A percentile compares a stretch with the other conserved stretches of the same genome.
phyloP scores from a whole-genome alignment of 495 filamentous ascomycete genomes.

The Penicillium roqueforti region DNA sequence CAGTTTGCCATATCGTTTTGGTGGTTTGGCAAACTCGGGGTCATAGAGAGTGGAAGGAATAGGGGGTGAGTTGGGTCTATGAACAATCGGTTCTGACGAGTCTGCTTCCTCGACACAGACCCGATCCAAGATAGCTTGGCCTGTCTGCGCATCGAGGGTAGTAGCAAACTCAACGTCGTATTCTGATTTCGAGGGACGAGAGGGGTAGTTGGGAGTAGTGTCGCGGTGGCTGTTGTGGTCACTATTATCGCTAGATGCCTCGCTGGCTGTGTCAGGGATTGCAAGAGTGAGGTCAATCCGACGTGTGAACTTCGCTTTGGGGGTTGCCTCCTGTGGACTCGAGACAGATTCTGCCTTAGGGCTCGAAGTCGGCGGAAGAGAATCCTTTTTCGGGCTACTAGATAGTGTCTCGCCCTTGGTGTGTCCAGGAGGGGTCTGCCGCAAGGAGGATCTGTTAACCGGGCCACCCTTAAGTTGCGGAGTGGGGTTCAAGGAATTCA shows the following conservation, averaged over 20 bases:
- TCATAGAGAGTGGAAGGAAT: slow-evolving; percentile 2
- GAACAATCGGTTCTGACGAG: slow-evolving; percentile 22
- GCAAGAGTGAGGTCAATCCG: slow-evolving; percentile 37
- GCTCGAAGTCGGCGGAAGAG: slow-evolving; percentile 11
- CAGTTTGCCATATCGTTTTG: slow-evolving; percentile 42
- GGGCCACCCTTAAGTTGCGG: slow-evolving; percentile 28
- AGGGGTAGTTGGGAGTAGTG: neutral
- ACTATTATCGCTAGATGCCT: slow-evolving; percentile 31
- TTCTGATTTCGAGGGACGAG: neutral
- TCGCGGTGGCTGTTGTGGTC: slow-evolving; percentile 12
- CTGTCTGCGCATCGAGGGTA: slow-evolving; percentile 43
- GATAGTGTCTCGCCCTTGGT: slow-evolving; percentile 15
- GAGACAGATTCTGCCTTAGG: slow-evolving; percentile 1
- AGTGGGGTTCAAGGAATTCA: slow-evolving; percentile 52
- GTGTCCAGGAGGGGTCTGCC: slow-evolving; percentile 31
- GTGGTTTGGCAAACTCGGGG: slow-evolving; percentile 33
- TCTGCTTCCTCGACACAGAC: slow-evolving; percentile 18
- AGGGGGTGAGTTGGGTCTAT: slow-evolving; percentile 12
- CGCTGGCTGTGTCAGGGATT: slow-evolving; percentile 44
- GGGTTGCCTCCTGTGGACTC: slow-evolving; percentile 20
- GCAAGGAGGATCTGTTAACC: slow-evolving; percentile 33
- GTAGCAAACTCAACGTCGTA: slow-evolving; percentile 37
- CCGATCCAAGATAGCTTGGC: slow-evolving; percentile 32
- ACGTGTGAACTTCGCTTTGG: slow-evolving; percentile 35
- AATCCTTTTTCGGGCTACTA: slow-evolving; percentile 9